Evolutionary conservation across 352 stramenopile genomes (phyloP), one percentile per base, ranked within the genome.

Genomic region (Elongisporangium undulatum): DNA sequence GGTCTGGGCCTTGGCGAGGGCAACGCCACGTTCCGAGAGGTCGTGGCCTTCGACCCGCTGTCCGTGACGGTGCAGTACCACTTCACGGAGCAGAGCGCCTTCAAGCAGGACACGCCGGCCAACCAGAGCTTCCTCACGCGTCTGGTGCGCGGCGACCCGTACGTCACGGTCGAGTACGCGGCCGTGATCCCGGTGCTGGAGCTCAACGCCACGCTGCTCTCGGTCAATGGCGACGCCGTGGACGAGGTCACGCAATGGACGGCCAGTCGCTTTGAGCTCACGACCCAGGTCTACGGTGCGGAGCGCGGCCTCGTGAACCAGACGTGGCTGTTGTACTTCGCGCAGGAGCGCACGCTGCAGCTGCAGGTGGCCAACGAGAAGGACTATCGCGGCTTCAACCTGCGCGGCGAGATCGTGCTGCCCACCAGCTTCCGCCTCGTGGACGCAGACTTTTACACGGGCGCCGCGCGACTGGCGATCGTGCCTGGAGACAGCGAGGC

Each of bases 81-180:
- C 20, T 79, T 75, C 39, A 4, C 8, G 29, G 60, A 77, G 48
- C 74, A 74, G 34, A 60, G 68, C 23, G 56, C 70, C 10, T 59
- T 72, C n/a, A 68, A 66, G 49, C 64, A 85, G 67, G 72, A 75
- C 34, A 66, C 56, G 58, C 66, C 71, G 2, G 56, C 51, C 6
- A 12, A 53, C 21, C 61, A 69, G 52, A 20, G 48, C 17, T 69
- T 77, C 48, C 53, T 58, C 6, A 62, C 62, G 16, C 38, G 62
- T 19, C 63, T 96, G 26, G 73, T 89, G 53, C 77, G 85, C 7
- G 85, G 85, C 17, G 79, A 83, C 15, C 83, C 87, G 13, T 96
- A 93, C 71, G 55, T 94, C 9, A 94, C 87, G 13, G 77, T 94
- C 38, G 77, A 92, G 66, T 96, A 94, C 68, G 59, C 78, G 39